phyloP scores from a whole-genome alignment of 176 grass and related monocot species.

The Musa troglodytarum region DNA sequence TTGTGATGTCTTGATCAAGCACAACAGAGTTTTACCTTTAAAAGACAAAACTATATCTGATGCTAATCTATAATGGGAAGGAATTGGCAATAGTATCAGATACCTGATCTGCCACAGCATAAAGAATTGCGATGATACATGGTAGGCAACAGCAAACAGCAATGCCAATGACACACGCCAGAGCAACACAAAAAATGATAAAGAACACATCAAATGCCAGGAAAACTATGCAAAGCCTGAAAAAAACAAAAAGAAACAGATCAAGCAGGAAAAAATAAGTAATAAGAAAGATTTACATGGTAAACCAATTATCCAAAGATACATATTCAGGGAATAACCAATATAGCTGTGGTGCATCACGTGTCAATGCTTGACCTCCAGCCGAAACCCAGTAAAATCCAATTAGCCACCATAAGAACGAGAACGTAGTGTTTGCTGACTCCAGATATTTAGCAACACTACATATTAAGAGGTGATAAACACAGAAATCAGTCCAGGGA shows the following conservation, averaged over 20 bases:
- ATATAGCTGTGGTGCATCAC: conserved; percentile 34
- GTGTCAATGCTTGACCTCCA: conserved; percentile 32
- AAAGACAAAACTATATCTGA: neutral
- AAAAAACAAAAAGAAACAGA: neutral
- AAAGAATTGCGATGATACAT: conserved; percentile 49
- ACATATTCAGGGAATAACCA: conserved; percentile 18
- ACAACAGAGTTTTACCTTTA: neutral
- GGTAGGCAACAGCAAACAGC: conserved; percentile 44
- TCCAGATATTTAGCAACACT: conserved; percentile 39
- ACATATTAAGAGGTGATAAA: conserved; percentile 11
- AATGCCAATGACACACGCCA: conserved; percentile 36
- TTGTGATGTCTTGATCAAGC: neutral
- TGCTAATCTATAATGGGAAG: neutral
- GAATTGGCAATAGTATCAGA: conserved; percentile 6
- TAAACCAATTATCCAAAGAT: conserved; percentile 2
- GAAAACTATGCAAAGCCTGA: conserved; percentile 47
- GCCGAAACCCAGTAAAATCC: conserved; percentile 41
- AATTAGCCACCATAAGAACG: conserved; percentile 54
- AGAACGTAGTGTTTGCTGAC: conserved; percentile 37
- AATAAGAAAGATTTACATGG: conserved; percentile 1
- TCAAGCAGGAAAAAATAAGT: conserved; percentile 3
- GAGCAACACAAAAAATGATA: conserved; percentile 39
- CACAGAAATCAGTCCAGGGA: conserved; percentile 10
- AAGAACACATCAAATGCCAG: conserved; percentile 47
- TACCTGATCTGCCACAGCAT: conserved; percentile 45